Evolutionary conservation across 169 alveolate genomes (phyloP), one percentile per base, ranked within the genome.

Genomic region (Blepharisma undulans): DNA sequence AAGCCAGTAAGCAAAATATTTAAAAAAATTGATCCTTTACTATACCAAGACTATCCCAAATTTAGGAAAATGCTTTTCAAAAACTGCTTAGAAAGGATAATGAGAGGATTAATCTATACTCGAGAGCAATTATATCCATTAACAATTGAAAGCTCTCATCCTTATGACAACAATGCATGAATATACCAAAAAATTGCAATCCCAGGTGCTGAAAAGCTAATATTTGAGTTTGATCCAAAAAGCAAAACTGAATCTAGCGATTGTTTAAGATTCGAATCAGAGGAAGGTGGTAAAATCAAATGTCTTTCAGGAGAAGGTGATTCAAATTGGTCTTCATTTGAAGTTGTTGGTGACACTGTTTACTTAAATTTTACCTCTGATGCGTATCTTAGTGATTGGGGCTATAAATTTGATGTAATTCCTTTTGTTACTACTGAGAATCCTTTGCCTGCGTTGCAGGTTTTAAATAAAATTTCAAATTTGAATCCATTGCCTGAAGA

Each of bases 301-400:
- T n/a, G 87, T 74, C 32, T 87, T 21, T 74, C 92, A 76, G 92
- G 92, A 1, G 33, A 86, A 86, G 91, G 91, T 7, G 84, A 60
- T 8, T 21, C 72, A 1, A 10, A 6, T 29, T 88, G 85, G 87
- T 8, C 7, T 25, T 18, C 76, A 22, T 71, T 88, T 34, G 92
- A 88, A 27, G 78, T 76, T 6, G 36, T 0, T 32, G 92, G 92
- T 29, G 92, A 88, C 25, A 76, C 87, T 12, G 74, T 72, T 59
- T 61, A 88, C 25, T 74, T 36, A 10, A 74, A 71, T 18, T 88
- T 88, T 87, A 87, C 72, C 25, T 18, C 82, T 7, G 92, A 88
- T 48, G 92, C 87, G 1, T 76, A 77, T 25, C 77, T 72, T 25
- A n/a, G 14, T 14, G 22, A 88, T 34, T 88, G 92, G 92, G 92